Evolutionary conservation across 2,329 filamentous ascomycete species (phyloP).

Genomic region (Bipolaris victoriae): DNA sequence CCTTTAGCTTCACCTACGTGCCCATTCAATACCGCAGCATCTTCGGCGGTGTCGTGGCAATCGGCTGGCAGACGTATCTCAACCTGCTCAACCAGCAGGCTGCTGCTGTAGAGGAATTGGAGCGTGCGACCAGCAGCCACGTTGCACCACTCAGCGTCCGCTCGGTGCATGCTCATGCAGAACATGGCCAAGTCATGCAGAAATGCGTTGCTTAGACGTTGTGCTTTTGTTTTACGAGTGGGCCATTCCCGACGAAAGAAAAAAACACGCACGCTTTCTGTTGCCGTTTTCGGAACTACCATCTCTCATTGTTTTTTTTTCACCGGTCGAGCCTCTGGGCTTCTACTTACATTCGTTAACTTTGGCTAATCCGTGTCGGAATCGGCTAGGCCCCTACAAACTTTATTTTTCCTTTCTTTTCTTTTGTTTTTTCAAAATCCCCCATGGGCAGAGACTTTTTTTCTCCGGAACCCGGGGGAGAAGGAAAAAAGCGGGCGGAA

Average conservation of each 20-base stretch:
- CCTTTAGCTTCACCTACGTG: slow-evolving; percentile 85
- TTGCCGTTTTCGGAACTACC: too few relatives aligned
- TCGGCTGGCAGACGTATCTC: slow-evolving; percentile 93
- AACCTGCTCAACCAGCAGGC: slow-evolving; percentile 78
- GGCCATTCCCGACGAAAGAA: not conserved
- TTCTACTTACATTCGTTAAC: slow-evolving; percentile 9
- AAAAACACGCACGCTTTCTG: not conserved
- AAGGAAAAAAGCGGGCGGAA: not conserved
- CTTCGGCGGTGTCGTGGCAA: slow-evolving; percentile 76
- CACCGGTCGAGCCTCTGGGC: not conserved
- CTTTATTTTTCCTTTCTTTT: slow-evolving; percentile 18
- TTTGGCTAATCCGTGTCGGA: not conserved
- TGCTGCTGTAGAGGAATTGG: slow-evolving; percentile 60
- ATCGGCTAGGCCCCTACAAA: not conserved
- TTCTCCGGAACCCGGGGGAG: not conserved
- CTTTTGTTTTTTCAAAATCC: slow-evolving; percentile 19
- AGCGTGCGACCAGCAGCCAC: slow-evolving; percentile 21
- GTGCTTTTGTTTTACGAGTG: not conserved
- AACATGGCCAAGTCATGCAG: slow-evolving; percentile 14
- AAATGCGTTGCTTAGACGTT: slow-evolving; percentile 25
- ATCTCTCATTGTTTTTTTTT: too few relatives aligned
- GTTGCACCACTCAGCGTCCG: slow-evolving; percentile 1
- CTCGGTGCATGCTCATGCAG: slow-evolving; percentile 5
- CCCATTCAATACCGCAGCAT: slow-evolving; percentile 79
- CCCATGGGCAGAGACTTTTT: not conserved